Percentiles rank a stretch among this genome's conserved stretches.
phyloP scores from a whole-genome alignment of 768 basidiomycete genomes.

The Kwoniella heveanensis region DNA sequence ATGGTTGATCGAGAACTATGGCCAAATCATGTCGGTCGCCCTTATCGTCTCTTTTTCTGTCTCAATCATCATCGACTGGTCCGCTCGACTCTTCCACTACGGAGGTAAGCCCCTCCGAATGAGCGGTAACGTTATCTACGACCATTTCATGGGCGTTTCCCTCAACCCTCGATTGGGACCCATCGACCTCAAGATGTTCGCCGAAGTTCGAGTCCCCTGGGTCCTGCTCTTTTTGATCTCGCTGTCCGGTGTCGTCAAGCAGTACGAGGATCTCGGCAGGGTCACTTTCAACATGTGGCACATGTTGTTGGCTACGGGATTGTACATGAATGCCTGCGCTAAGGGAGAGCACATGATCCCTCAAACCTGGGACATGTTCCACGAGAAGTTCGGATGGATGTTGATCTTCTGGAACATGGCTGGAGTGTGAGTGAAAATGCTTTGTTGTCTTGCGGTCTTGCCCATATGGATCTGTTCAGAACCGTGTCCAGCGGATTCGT shows the following conservation, averaged over 20 bases:
- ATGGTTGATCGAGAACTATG: constrained; percentile 94
- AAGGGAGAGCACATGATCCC: constrained; percentile 67
- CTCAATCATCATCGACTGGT: constrained; percentile 77
- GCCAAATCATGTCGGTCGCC: constrained; percentile 89
- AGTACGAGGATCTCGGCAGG: constrained; percentile 88
- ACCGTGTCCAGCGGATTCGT: too few relatives aligned
- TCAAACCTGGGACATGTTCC: constrained; percentile 90
- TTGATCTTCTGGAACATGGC: constrained; percentile 83
- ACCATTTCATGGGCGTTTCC: constrained; percentile 93
- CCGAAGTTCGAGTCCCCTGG: constrained; percentile 96
- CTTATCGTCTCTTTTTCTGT: constrained; percentile 88
- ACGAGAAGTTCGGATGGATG: constrained; percentile 94
- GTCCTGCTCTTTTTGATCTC: constrained; percentile 90
- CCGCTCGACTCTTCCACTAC: constrained; percentile 66
- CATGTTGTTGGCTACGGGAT: constrained; percentile 90
- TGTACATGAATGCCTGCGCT: constrained; percentile 95
- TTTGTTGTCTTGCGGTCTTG: too few relatives aligned
- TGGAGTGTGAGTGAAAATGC: constrained; percentile 46
- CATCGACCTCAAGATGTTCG: constrained; percentile 98
- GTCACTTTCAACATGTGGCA: constrained; percentile 95
- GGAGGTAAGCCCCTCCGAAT: constrained; percentile 79
- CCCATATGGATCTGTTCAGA: too few relatives aligned
- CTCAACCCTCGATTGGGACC: constrained; percentile 90
- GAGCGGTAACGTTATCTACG: constrained; percentile 93
- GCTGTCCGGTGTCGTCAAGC: constrained; percentile 90